phyloP scores from a whole-genome alignment of 768 basidiomycete genomes.

The Pisolithus microcarpus region DNA sequence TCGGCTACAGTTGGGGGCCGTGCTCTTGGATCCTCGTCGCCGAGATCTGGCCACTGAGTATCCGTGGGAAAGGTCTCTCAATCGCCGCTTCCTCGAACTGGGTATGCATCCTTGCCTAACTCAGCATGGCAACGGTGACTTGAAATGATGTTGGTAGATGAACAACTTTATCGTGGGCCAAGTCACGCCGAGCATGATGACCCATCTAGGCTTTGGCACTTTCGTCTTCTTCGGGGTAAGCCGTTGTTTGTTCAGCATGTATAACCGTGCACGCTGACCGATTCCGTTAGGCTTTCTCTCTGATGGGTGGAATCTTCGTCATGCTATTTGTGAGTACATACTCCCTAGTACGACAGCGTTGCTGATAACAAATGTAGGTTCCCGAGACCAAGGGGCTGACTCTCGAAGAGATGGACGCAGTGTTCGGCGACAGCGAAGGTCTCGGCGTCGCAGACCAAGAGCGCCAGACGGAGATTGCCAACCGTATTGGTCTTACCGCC shows the following conservation, averaged over 20 bases:
- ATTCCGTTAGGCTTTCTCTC: conserved; percentile 48
- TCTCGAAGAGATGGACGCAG: conserved; percentile 74
- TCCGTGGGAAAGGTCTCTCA: conserved; percentile 69
- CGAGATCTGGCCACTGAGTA: conserved; percentile 66
- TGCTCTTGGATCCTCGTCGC: conserved; percentile 74
- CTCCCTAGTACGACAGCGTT: background rate
- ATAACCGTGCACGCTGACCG: background rate
- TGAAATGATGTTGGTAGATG: conserved; percentile 38
- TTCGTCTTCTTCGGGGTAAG: conserved; percentile 72
- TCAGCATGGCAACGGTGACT: background rate
- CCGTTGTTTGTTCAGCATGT: background rate
- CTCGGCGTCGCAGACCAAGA: conserved; percentile 50
- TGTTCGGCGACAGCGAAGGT: conserved; percentile 54
- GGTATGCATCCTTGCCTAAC: conserved; percentile 30
- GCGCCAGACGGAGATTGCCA: conserved; percentile 44
- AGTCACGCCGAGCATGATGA: conserved; percentile 67
- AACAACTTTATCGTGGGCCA: conserved; percentile 56
- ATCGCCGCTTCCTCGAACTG: conserved; percentile 74
- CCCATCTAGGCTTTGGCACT: conserved; percentile 59
- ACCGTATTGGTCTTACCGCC: conserved; percentile 53
- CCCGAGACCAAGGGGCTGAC: conserved; percentile 71
- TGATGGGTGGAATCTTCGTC: conserved; percentile 62
- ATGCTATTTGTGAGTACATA: conserved; percentile 46
- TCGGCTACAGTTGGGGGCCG: conserved; percentile 77
- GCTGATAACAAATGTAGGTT: conserved; percentile 29